Percentiles rank a stretch among this genome's conserved stretches.
Conservation (phyloP, 2,329 filamentous ascomycete genomes). For the Pyrenophora seminiperda region DNA sequence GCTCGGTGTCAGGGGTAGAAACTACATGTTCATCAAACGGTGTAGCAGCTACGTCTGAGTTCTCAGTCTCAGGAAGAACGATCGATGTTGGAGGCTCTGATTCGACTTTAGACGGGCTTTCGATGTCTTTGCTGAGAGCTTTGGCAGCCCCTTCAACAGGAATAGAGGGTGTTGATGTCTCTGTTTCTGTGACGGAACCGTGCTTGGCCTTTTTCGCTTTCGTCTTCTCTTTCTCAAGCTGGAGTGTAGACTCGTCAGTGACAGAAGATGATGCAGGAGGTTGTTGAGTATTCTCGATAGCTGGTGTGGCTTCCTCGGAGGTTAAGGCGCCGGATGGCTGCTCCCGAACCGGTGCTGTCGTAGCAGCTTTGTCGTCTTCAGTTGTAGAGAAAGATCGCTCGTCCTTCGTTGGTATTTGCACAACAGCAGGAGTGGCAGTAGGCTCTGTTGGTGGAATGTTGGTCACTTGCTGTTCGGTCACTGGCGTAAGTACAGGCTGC, state of each 20-base stretch:
- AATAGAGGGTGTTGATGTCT: slow-evolving; percentile 10
- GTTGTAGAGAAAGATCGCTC: background rate
- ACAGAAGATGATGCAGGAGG: background rate
- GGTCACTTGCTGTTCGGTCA: slow-evolving; percentile 3
- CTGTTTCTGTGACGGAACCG: slow-evolving; percentile 15
- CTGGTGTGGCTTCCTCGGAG: background rate
- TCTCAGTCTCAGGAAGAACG: background rate
- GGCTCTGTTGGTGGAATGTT: background rate
- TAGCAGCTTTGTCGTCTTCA: background rate
- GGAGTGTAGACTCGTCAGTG: slow-evolving; percentile 6
- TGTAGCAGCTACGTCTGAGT: background rate
- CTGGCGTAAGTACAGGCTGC: too few species aligned
- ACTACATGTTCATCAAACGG: background rate
- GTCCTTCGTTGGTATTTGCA: background rate
- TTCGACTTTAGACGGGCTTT: background rate
- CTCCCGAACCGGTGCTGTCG: background rate
- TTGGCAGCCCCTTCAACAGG: slow-evolving; percentile 7
- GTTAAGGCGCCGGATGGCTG: background rate
- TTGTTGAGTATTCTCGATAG: background rate
- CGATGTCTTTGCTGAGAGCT: slow-evolving; percentile 2
- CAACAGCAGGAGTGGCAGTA: background rate
- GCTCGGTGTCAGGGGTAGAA: background rate
- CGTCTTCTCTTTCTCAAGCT: slow-evolving; percentile 28
- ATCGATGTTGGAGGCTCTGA: background rate
- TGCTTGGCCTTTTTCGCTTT: slow-evolving; percentile 19